Conservation (phyloP, 2,329 filamentous ascomycete genomes). For the Beauveria scarabaeidicola region DNA sequence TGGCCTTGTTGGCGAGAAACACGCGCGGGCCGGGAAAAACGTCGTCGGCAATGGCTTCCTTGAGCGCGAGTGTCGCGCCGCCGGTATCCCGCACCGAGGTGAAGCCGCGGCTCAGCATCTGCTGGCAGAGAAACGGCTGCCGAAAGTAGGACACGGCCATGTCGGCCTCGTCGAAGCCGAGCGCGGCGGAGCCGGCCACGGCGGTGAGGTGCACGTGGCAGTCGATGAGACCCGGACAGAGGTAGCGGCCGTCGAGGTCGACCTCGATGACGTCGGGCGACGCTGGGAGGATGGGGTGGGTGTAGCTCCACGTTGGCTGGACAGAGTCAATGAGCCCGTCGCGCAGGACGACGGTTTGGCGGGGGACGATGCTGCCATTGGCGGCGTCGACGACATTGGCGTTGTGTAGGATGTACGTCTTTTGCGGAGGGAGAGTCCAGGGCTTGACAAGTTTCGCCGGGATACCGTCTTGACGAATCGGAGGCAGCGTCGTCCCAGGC, state of each 20-base stretch:
- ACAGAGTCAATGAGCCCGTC: constrained; percentile 26
- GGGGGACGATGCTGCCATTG: constrained; percentile 22
- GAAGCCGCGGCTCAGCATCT: constrained; percentile 49
- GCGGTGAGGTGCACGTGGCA: constrained; percentile 25
- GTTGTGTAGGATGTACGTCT: constrained; percentile 30
- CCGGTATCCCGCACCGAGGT: constrained; percentile 51
- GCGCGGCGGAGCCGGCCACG: constrained; percentile 21
- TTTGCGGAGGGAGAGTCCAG: constrained; percentile 26
- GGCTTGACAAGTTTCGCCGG: constrained; percentile 23
- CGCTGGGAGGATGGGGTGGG: not conserved
- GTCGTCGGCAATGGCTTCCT: constrained; percentile 47
- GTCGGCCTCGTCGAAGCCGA: constrained; percentile 22
- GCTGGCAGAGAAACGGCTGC: constrained; percentile 36
- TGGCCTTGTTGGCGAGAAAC: constrained; percentile 44
- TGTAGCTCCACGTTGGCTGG: not conserved
- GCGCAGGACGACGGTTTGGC: constrained; percentile 25
- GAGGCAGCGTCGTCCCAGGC: not conserved
- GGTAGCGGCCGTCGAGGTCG: constrained; percentile 21
- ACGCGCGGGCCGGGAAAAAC: constrained; percentile 46
- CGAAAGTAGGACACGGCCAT: constrained; percentile 31
- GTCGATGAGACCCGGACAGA: constrained; percentile 27
- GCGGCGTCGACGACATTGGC: constrained; percentile 35
- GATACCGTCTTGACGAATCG: not conserved
- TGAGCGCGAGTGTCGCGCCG: constrained; percentile 45
- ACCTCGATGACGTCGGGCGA: constrained; percentile 12